Base-by-base conservation (phyloP, 2,329 filamentous ascomycete species). In the Fusarium kyushuense region DNA sequence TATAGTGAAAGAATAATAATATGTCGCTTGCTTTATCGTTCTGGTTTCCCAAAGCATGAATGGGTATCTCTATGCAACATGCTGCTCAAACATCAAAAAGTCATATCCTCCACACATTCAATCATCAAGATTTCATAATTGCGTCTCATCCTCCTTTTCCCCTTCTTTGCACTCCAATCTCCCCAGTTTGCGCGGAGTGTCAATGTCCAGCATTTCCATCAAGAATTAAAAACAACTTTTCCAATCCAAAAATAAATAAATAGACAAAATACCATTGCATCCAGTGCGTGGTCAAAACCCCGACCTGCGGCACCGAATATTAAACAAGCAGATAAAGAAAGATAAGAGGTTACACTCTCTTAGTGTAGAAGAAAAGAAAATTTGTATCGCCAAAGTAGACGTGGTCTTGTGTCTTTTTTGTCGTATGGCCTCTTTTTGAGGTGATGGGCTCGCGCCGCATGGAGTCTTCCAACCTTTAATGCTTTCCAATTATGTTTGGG, bases 31-130 rank as follows among this genome's bases (percentile, higher is more conserved):
- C 71, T 74, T 75, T 72, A 38, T 74, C 65, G 69, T 58, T 72
- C 63, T 72, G 67, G 61, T 71, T 68, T 67, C 65, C 63, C 69
- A 69, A 66, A 72, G 62, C 58, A 73, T 67, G 54, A 70, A 65
- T 74, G 75, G 75, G 75, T 76, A 76, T 76, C 74, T 76, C 71
- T 76, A 76, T 76, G 67, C 70, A 74, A 73, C 73, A 74, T 74
- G 71, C 65, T 67, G 71, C 65, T 67, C 42, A 57, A 68, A 67
- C 38, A 65, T 67, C 48, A 70, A 69, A 49, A 38, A 36, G 56
- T 73, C 69, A 49, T 65, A 64, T 71, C 63, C 69, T 67, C 71
- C 65, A 43, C 56, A 67, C 61, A 51, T 67, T 71, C 60, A 56
- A 63, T 72, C 67, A 54, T 74, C 69, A 72, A 73, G 63, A 74